Percentiles rank a stretch among this genome's conserved stretches.
phyloP scores from a whole-genome alignment of 306 rosid genomes.

The Glycyrrhiza uralensis region DNA sequence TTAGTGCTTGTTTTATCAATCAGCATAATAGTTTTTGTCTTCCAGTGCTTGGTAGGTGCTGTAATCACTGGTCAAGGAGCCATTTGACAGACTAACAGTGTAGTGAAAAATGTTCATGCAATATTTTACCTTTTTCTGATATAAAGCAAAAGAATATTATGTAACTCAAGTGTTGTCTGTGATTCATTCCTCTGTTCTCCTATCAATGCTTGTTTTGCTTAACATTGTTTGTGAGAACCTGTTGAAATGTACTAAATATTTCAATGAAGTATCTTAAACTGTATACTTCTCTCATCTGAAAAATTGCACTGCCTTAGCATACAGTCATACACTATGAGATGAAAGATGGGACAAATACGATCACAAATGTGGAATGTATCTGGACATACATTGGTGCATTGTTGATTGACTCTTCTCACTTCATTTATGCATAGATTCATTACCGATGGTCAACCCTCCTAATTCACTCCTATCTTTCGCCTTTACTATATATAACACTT shows the following conservation, averaged over 20 bases:
- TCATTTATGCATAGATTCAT: not conserved
- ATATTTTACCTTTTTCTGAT: not conserved
- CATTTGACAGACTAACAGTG: not conserved
- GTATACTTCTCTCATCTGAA: not conserved
- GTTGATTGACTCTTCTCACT: not conserved
- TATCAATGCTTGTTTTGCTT: not conserved
- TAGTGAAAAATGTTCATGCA: not conserved
- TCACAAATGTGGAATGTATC: not conserved
- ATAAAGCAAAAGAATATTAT: not conserved
- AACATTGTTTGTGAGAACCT: not conserved
- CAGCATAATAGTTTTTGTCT: not conserved
- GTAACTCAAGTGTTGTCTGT: not conserved
- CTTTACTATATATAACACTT: not conserved
- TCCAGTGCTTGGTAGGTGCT: conserved; percentile 1
- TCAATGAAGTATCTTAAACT: not conserved
- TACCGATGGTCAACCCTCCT: not conserved
- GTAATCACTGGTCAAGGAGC: not conserved
- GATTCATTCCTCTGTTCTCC: conserved; percentile 4
- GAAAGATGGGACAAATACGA: not conserved
- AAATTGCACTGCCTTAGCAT: not conserved
- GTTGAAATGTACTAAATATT: not conserved
- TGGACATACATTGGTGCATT: not conserved
- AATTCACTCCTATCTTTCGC: not conserved
- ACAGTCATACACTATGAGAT: not conserved
- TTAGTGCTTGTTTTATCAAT: not conserved